Percentiles rank a stretch among this genome's conserved stretches.
Conservation (phyloP, 305 asterid species). For the Fraxinus greggii region DNA sequence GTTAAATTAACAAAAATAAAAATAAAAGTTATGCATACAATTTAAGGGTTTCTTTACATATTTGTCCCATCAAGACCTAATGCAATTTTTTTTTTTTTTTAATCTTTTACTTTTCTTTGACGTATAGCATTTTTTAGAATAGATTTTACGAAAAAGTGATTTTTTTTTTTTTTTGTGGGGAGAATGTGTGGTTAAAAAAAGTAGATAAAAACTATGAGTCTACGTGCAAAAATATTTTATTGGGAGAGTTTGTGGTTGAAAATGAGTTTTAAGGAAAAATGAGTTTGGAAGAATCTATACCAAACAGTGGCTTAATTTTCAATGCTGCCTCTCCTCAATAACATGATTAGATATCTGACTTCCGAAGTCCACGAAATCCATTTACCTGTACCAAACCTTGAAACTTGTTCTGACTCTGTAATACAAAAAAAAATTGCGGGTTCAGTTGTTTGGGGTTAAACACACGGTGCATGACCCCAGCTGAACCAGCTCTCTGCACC, state of each 20-base stretch:
- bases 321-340: background rate
- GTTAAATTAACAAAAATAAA: background rate
- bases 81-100: background rate
- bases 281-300: background rate
- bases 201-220: background rate
- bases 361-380: background rate
- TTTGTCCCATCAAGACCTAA: background rate
- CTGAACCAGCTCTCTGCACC: background rate
- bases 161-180: too few species aligned
- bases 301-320: background rate
- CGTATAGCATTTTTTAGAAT: background rate
- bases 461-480: background rate
- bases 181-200: background rate
- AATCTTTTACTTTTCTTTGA: background rate
- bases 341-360: background rate
- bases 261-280: too few species aligned
- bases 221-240: background rate
- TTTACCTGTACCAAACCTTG: background rate
- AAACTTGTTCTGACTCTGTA: background rate
- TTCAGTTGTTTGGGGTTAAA: background rate
- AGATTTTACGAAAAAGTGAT: background rate
- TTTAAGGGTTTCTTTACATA: background rate
- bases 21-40: background rate
- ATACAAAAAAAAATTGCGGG: background rate
- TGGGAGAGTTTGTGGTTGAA: background rate